These are phyloP conservation scores for Suillus bovinus DNA, from an alignment of 768 basidiomycete species.

Conservation along the genomic window DNA sequence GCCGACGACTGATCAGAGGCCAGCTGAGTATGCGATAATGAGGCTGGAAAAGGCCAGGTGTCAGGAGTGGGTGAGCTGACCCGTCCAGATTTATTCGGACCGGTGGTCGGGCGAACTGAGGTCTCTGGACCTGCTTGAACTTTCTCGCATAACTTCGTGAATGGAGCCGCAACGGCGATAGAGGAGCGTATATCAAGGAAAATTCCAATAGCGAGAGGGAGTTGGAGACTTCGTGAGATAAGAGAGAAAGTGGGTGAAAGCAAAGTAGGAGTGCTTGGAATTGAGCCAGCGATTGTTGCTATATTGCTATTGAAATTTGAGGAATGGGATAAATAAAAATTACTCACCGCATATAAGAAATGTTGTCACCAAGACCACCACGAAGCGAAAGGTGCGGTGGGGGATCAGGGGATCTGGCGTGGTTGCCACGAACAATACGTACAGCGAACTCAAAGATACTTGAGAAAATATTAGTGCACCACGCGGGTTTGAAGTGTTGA, in stretches of 20 bases:
- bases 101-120: neutral
- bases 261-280: constrained; percentile 26
- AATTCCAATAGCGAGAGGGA: constrained; percentile 18
- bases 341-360: constrained; percentile 30
- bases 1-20: neutral
- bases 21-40: constrained; percentile 21
- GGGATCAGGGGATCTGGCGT: constrained; percentile 8
- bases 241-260: constrained; percentile 27
- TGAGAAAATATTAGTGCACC: neutral
- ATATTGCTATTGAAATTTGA: neutral
- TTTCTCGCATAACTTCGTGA: constrained; percentile 17
- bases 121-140: neutral
- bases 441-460: constrained; percentile 30
- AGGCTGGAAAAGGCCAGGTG: constrained; percentile 35
- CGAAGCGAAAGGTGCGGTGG: constrained; percentile 16
- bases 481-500: neutral
- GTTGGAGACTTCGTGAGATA: constrained; percentile 21
- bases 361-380: constrained; percentile 20
- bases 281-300: constrained; percentile 28
- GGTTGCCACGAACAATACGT: constrained; percentile 18
- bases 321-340: neutral
- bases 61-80: constrained; percentile 31
- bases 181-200: constrained; percentile 12
- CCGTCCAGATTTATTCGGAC: constrained; percentile 14
- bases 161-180: neutral